Conservation (phyloP, 2,329 filamentous ascomycete genomes). For the Capronia epimyces region DNA sequence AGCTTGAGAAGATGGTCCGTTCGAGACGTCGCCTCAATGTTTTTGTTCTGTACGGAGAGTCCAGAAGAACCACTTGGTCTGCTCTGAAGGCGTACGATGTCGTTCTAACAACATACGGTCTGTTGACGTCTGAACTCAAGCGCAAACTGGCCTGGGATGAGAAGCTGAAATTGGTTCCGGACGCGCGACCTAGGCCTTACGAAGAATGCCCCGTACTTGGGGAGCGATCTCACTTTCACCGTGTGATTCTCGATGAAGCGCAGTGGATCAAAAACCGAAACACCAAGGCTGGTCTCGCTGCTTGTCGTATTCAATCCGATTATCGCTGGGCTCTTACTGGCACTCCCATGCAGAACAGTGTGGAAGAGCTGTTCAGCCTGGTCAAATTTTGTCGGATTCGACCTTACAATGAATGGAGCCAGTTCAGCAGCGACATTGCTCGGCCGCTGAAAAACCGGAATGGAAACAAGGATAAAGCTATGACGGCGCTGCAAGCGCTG, state of each 20-base stretch:
- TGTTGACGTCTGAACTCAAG: conserved; percentile 62
- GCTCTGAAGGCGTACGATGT: conserved; percentile 64
- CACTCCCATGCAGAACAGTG: conserved; percentile 83
- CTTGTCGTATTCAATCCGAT: conserved; percentile 52
- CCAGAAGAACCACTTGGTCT: conserved; percentile 51
- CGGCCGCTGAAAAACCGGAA: conserved; percentile 46
- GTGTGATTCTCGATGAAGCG: conserved; percentile 71
- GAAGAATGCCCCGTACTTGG: conserved; percentile 56
- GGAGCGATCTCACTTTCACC: conserved; percentile 56
- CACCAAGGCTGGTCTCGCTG: conserved; percentile 58
- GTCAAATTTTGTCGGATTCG: conserved; percentile 70
- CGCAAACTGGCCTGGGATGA: conserved; percentile 51
- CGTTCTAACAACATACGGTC: conserved; percentile 74
- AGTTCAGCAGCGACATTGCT: conserved; percentile 55
- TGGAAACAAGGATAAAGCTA: conserved; percentile 48
- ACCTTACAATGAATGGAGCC: conserved; percentile 62
- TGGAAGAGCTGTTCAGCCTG: conserved; percentile 71
- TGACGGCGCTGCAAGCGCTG: conserved; percentile 66
- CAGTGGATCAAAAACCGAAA: conserved; percentile 73
- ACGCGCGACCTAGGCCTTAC: conserved; percentile 34
- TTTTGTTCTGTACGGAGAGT: conserved; percentile 63
- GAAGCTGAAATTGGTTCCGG: conserved; percentile 44
- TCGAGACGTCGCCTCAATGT: conserved; percentile 55
- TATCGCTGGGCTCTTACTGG: conserved; percentile 72
- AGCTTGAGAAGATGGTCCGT: conserved; percentile 67